Percentiles rank a stretch among this genome's conserved stretches.
phyloP scores from a whole-genome alignment of 139 green algal genomes.

The Eudorina sp. region DNA sequence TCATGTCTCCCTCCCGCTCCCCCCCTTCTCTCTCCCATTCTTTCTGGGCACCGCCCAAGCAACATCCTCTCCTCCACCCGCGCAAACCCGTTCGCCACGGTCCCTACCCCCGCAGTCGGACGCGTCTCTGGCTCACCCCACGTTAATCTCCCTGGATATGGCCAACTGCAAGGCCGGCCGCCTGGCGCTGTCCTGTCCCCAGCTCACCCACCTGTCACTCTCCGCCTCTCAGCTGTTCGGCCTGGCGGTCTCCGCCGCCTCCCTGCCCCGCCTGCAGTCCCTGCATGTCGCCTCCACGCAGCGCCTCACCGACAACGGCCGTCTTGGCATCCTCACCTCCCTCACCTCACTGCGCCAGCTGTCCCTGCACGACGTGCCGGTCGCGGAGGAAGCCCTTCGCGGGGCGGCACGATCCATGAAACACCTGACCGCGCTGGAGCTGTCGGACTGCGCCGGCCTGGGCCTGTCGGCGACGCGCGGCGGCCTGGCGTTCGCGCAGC shows the following conservation, averaged over 20 bases:
- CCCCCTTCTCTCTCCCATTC: no score
- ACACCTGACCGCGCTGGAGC: background rate
- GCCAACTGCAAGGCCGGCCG: background rate
- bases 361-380: background rate
- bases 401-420: background rate
- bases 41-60: no score
- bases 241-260: background rate
- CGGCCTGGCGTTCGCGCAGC: background rate
- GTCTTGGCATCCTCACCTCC: background rate
- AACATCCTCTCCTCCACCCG: no score
- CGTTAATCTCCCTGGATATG: background rate
- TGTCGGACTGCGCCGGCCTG: background rate
- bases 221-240: background rate
- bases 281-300: background rate
- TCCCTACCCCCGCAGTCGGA: background rate
- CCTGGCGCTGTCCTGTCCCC: background rate
- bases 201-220: background rate
- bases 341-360: slow-evolving; percentile 11
- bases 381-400: slow-evolving; percentile 13
- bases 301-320: background rate
- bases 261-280: background rate
- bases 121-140: background rate
- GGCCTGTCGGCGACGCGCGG: background rate
- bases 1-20: no score
- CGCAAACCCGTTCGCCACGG: no score